phyloP scores from a whole-genome alignment of 2,329 filamentous ascomycete species.

The Ascosphaera acerosa region DNA sequence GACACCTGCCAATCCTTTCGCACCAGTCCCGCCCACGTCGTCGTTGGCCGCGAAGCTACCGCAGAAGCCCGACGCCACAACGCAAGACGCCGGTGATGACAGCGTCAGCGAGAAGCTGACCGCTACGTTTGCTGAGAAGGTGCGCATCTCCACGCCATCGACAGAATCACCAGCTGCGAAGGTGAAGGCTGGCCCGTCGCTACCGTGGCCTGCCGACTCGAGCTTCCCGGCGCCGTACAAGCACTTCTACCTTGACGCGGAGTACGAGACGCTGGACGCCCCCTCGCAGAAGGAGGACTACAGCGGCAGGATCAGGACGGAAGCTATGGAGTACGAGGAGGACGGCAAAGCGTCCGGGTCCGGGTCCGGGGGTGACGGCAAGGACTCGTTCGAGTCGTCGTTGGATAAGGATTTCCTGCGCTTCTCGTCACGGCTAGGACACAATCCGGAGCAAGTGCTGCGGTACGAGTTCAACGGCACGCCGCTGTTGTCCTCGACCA shows the following conservation, averaged over 20 bases:
- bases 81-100: constrained; percentile 9
- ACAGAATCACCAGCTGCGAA: constrained; percentile 5
- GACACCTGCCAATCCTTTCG: constrained; percentile 32
- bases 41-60: constrained; percentile 20
- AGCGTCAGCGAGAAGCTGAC: constrained; percentile 44
- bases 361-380: constrained; percentile 21
- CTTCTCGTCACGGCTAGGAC: constrained; percentile 50
- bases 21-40: constrained; percentile 20
- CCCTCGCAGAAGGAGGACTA: constrained; percentile 25
- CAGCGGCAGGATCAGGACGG: constrained; percentile 22
- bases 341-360: constrained; percentile 9
- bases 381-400: constrained; percentile 49
- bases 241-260: constrained; percentile 60
- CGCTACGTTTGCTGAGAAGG: constrained; percentile 51
- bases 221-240: constrained; percentile 48
- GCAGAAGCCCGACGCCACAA: constrained; percentile 12
- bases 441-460: constrained; percentile 63
- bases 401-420: constrained; percentile 57
- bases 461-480: constrained; percentile 51
- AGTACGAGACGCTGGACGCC: constrained; percentile 60
- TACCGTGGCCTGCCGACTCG: constrained; percentile 50
- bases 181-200: constrained; percentile 15
- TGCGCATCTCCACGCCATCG: constrained; percentile 23
- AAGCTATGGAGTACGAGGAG: constrained; percentile 16
- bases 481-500: constrained; percentile 58